Conservation (phyloP, 139 green algal species). For the Picochlorum costavermella region DNA sequence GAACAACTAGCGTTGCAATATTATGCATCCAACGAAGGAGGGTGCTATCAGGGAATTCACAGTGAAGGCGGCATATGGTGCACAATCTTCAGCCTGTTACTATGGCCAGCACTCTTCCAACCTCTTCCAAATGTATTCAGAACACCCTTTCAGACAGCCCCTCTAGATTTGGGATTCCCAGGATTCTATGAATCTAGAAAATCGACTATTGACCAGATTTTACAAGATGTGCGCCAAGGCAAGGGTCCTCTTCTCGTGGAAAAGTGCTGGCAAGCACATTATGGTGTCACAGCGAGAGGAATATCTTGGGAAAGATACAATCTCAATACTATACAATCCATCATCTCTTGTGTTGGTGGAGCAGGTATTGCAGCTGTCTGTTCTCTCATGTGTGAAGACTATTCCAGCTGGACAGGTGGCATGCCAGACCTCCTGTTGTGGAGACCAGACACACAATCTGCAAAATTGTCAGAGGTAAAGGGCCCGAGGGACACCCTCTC, state of each 20-base stretch:
- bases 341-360: constrained; percentile 63
- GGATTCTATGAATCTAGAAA: constrained; percentile 59
- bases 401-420: constrained; percentile 48
- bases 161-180: constrained; percentile 68
- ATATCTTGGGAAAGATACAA: constrained; percentile 62
- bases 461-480: constrained; percentile 56
- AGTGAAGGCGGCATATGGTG: constrained; percentile 70
- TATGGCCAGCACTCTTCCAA: constrained; percentile 63
- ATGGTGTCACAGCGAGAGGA: constrained; percentile 42
- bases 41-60: constrained; percentile 63
- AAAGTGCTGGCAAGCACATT: constrained; percentile 35
- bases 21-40: constrained; percentile 57
- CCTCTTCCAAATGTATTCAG: constrained; percentile 63
- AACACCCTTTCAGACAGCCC: constrained; percentile 67
- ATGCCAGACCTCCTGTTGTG: constrained; percentile 88
- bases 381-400: constrained; percentile 66
- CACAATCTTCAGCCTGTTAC: constrained; percentile 68
- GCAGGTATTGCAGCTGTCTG: constrained; percentile 59
- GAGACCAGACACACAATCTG: constrained; percentile 22
- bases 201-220: constrained; percentile 36
- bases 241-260: constrained; percentile 24
- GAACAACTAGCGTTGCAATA: constrained; percentile 36
- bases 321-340: constrained; percentile 52
- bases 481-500: constrained; percentile 69
- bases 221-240: constrained; percentile 34